These are phyloP conservation scores for Botryococcus braunii DNA, from an alignment of 163 green algal genomes.

Conservation along the genomic window DNA sequence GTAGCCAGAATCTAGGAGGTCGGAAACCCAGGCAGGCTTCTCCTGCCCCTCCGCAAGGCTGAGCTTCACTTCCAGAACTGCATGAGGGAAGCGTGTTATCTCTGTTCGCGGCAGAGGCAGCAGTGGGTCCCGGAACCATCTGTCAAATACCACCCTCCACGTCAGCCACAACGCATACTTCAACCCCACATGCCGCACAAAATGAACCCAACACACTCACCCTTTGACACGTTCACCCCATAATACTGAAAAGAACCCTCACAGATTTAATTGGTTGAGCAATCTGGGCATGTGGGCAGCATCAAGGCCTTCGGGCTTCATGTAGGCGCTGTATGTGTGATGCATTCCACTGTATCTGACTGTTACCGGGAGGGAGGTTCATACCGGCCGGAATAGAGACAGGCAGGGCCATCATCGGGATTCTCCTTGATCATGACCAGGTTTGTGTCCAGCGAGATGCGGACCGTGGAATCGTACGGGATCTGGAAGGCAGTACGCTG, in stretches of 20 bases:
- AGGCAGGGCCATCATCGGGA: slow-evolving; percentile 60
- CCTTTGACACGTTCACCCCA: no score
- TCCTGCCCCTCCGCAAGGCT: slow-evolving; percentile 59
- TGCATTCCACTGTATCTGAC: no score
- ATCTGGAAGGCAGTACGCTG: slow-evolving; percentile 86
- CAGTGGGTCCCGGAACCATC: slow-evolving; percentile 69
- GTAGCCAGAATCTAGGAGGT: slow-evolving; percentile 45
- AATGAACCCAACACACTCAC: no score
- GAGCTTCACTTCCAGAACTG: slow-evolving; percentile 86
- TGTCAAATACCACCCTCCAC: slow-evolving; percentile 3
- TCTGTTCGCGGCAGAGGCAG: slow-evolving; percentile 61
- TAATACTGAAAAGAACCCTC: no score
- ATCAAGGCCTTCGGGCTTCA: no score
- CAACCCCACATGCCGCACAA: no score
- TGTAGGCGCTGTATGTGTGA: no score
- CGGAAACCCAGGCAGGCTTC: slow-evolving; percentile 61
- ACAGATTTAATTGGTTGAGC: no score
- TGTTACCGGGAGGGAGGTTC: no score
- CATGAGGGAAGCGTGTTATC: slow-evolving; percentile 81
- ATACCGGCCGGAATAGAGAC: slow-evolving; percentile 14
- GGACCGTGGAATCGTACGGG: slow-evolving; percentile 73
- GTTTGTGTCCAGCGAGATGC: slow-evolving; percentile 85
- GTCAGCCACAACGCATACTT: neutral
- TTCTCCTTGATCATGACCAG: slow-evolving; percentile 91
- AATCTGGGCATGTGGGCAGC: no score